Conservation (phyloP, 805 yeast species). For the Wickerhamiella sorbophila region DNA sequence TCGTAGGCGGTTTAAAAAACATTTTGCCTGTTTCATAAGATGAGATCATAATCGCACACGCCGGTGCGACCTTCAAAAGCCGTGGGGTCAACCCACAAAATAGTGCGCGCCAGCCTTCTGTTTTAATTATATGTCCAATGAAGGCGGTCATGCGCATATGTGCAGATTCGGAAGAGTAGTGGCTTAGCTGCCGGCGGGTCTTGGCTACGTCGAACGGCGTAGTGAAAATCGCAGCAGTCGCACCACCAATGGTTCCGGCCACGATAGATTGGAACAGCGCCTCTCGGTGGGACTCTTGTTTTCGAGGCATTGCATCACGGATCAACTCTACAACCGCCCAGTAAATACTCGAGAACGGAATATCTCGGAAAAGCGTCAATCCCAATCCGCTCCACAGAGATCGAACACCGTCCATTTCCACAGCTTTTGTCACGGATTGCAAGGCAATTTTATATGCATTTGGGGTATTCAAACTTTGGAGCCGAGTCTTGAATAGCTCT, state of each 20-base stretch:
- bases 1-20: slow-evolving; percentile 19
- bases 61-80: slow-evolving; percentile 82
- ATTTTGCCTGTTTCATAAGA: slow-evolving; percentile 82
- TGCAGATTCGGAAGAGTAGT: slow-evolving; percentile 22
- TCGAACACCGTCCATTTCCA: slow-evolving; percentile 40
- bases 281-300: slow-evolving; percentile 9
- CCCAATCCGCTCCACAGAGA: slow-evolving; percentile 74
- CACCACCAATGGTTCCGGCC: slow-evolving; percentile 74
- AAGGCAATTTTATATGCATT: slow-evolving; percentile 27
- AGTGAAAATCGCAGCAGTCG: slow-evolving; percentile 71
- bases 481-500: slow-evolving; percentile 73
- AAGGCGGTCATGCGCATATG: slow-evolving; percentile 47
- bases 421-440: slow-evolving; percentile 38
- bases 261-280: slow-evolving; percentile 35
- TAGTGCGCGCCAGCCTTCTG: slow-evolving; percentile 73
- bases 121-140: slow-evolving; percentile 44
- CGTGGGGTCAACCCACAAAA: slow-evolving; percentile 81
- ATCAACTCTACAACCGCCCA: slow-evolving; percentile 74
- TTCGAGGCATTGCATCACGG: slow-evolving; percentile 6
- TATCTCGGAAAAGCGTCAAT: slow-evolving; percentile 91
- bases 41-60: slow-evolving; percentile 97
- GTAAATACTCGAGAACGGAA: slow-evolving; percentile 89
- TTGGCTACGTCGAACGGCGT: slow-evolving; percentile 97
- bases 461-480: slow-evolving; percentile 57
- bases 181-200: slow-evolving; percentile 68